Percentiles rank a stretch among this genome's conserved stretches.
phyloP scores from a whole-genome alignment of 306 rosid genomes.

The Corylus americana region DNA sequence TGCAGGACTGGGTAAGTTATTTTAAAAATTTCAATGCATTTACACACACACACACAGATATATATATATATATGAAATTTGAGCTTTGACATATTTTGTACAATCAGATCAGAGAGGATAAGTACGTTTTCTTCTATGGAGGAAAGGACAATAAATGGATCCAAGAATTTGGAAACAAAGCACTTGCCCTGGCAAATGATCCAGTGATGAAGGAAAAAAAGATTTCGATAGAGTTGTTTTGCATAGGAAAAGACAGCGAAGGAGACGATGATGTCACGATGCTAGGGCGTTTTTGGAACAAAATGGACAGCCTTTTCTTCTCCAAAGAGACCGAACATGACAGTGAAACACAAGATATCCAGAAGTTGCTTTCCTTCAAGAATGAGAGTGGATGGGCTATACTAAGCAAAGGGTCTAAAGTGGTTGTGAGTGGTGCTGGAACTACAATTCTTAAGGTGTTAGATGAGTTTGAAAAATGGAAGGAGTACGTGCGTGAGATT shows the following conservation, averaged over 20 bases:
- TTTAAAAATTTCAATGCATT: background rate
- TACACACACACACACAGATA: too few relatives aligned
- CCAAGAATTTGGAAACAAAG: constrained; percentile 48
- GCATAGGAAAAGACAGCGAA: constrained; percentile 38
- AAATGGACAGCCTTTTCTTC: constrained; percentile 52
- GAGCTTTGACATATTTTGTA: background rate
- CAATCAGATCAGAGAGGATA: constrained; percentile 47
- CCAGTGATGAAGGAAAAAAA: constrained; percentile 38
- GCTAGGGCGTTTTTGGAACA: background rate
- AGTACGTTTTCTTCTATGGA: constrained; percentile 58
- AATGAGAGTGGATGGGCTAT: constrained; percentile 42
- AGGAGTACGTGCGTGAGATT: background rate
- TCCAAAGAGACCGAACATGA: constrained; percentile 21
- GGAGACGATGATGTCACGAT: background rate
- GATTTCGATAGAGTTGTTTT: constrained; percentile 39
- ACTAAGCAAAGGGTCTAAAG: constrained; percentile 29
- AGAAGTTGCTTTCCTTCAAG: constrained; percentile 35
- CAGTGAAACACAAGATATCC: constrained; percentile 17
- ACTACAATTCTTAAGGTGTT: constrained; percentile 20
- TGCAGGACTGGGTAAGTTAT: constrained; percentile 36
- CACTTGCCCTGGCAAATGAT: constrained; percentile 35
- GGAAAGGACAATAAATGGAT: constrained; percentile 56
- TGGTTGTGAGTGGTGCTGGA: constrained; percentile 30
- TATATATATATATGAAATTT: background rate
- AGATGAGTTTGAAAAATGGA: constrained; percentile 32